Base-by-base conservation (phyloP, 805 yeast species). In the Nakazawaea anatomiae region DNA sequence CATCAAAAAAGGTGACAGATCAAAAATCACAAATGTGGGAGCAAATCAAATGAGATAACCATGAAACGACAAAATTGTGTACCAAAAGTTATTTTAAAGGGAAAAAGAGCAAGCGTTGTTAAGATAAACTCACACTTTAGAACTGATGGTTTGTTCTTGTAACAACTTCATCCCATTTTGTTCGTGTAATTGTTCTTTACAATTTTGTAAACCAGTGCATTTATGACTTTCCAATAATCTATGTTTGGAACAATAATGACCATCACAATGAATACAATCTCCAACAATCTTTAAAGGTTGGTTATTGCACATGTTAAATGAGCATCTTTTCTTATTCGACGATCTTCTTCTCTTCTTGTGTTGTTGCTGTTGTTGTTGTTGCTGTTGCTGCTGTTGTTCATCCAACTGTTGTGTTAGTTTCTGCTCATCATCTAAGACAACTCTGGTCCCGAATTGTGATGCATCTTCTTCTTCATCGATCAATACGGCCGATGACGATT, bases 171-270 rank as follows among this genome's bases (percentile, higher is more conserved):
- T 76, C 42, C 96, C 96, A 63, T 89, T 89, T 57, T 89, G 71
- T 58, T 87, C 91, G 60, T 88, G 95, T 57, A 89, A 82, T 59
- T 77, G 81, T 59, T 89, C 91, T 72, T 88, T 88, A 72, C 95
- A 89, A 56, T 71, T 76, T 61, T 84, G 85, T 53, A 89, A 75
- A 6, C 94, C 96, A 52, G 76, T 73, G 64, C 97, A 89, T 53
- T 75, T 65, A 68, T 89, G 97, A 66, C 84, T 89, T 67, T 89
- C 97, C 69, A 90, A 73, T 51, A 89, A 73, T 51, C 97, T 77
- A 70, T 89, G 97, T 60, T 86, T 85, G 34, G 92, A 85, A 67
- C 97, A 89, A 66, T 81, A 89, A 61, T 84, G 85, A 43, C 96
- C 95, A 45, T 80, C 79, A 66, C 97, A 89, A 63, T 83, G 86